phyloP scores from a whole-genome alignment of 805 yeast genomes.

The Lachancea quebecensis region DNA sequence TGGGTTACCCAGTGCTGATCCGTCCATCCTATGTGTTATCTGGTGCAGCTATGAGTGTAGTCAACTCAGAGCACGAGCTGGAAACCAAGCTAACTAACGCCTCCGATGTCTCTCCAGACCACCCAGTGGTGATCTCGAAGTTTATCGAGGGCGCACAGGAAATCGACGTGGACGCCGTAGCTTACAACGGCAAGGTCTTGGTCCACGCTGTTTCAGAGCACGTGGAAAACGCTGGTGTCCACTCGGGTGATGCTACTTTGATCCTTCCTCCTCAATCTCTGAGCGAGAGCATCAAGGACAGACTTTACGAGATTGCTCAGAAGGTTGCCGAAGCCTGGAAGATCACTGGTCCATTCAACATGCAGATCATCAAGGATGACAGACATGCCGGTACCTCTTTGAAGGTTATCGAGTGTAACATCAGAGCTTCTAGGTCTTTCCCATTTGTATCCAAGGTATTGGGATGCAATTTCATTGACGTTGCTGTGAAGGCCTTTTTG shows the following conservation, averaged over 20 bases:
- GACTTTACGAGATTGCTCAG: constrained; percentile 83
- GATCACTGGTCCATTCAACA: constrained; percentile 96
- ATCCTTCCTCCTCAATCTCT: constrained; percentile 86
- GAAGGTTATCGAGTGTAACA: constrained; percentile 97
- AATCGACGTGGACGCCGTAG: constrained; percentile 96
- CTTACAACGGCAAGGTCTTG: constrained; percentile 75
- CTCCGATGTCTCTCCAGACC: constrained; percentile 87
- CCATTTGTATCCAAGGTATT: constrained; percentile 97
- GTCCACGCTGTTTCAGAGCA: constrained; percentile 97
- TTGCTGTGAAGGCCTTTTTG: constrained; percentile 82
- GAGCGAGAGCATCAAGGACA: constrained; percentile 53
- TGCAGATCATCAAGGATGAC: constrained; percentile 86
- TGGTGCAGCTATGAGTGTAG: constrained; percentile 98
- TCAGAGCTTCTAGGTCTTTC: constrained; percentile 98
- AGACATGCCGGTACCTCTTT: constrained; percentile 57
- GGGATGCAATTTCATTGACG: constrained; percentile 90
- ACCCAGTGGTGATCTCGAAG: constrained; percentile 95
- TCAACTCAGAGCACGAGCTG: constrained; percentile 69
- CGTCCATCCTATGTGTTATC: constrained; percentile 96
- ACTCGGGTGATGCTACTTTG: constrained; percentile 97
- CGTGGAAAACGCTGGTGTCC: constrained; percentile 97
- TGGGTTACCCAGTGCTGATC: constrained; percentile 91
- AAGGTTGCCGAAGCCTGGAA: constrained; percentile 93
- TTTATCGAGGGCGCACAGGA: constrained; percentile 95
- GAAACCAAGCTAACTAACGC: constrained; percentile 80